A percentile compares a stretch with the other conserved stretches of the same genome.
phyloP scores from a whole-genome alignment of 352 stramenopile genomes.

The Globisporangium ultimum region DNA sequence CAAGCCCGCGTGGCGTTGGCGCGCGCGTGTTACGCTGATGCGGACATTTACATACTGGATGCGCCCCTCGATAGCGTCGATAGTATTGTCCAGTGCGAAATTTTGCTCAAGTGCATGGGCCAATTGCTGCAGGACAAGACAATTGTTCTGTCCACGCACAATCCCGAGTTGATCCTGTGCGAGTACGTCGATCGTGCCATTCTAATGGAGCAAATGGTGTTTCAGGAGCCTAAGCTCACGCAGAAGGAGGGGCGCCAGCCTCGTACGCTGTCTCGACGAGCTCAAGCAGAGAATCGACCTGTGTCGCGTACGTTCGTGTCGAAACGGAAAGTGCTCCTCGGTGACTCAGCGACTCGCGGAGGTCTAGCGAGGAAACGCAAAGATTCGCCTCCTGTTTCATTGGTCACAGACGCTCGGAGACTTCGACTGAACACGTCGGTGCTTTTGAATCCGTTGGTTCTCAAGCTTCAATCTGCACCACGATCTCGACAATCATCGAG shows the following conservation, averaged over 20 bases:
- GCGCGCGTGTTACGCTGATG: slow-evolving; percentile 50
- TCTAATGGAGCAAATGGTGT: slow-evolving; percentile 26
- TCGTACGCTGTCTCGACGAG: slow-evolving; percentile 12
- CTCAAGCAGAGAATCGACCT: neutral
- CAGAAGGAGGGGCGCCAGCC: slow-evolving; percentile 17
- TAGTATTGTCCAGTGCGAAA: slow-evolving; percentile 53
- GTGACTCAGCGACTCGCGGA: slow-evolving; percentile 3
- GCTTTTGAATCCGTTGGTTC: slow-evolving; percentile 18
- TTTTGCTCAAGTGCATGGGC: slow-evolving; percentile 55
- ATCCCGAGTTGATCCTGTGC: slow-evolving; percentile 42
- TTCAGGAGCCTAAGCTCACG: slow-evolving; percentile 21
- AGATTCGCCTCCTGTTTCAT: neutral
- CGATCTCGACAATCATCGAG: neutral
- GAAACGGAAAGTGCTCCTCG: slow-evolving; percentile 11
- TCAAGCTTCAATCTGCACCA: slow-evolving; percentile 19
- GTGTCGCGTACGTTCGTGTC: slow-evolving; percentile 4
- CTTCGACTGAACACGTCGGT: slow-evolving; percentile 19
- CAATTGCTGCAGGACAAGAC: slow-evolving; percentile 50
- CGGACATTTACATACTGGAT: slow-evolving; percentile 51
- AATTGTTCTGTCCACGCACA: slow-evolving; percentile 51
- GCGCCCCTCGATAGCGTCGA: slow-evolving; percentile 54
- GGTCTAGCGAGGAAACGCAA: slow-evolving; percentile 1
- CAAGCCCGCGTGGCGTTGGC: slow-evolving; percentile 56
- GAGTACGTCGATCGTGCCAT: slow-evolving; percentile 39
- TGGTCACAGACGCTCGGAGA: neutral